phyloP scores from a whole-genome alignment of 306 rosid species.

The Vigna trinervia region DNA sequence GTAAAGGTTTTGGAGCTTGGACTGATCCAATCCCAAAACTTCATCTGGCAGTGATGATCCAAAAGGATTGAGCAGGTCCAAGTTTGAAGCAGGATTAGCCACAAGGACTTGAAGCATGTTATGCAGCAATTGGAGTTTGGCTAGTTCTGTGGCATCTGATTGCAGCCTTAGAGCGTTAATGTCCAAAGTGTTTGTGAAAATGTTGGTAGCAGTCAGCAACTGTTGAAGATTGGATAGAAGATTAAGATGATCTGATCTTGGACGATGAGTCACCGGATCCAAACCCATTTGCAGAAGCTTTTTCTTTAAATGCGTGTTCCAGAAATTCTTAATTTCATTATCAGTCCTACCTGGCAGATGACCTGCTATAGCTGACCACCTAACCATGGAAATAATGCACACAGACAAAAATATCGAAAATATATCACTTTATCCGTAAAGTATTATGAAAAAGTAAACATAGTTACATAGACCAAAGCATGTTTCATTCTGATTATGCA shows the following conservation, averaged over 20 bases:
- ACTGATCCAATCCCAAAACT: constrained; percentile 43
- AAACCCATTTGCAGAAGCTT: constrained; percentile 79
- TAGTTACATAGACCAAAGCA: not conserved
- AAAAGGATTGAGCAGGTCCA: constrained; percentile 48
- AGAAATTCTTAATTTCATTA: constrained; percentile 82
- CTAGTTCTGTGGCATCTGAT: constrained; percentile 55
- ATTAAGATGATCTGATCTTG: constrained; percentile 58
- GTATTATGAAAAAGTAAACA: not conserved
- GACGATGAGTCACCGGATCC: constrained; percentile 79
- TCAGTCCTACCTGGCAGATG: constrained; percentile 87
- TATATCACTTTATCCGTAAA: not conserved
- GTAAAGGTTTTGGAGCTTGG: constrained; percentile 40
- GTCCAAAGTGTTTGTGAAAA: constrained; percentile 46
- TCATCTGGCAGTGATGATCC: constrained; percentile 48
- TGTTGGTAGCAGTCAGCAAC: constrained; percentile 53
- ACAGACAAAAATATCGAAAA: too few relatives aligned
- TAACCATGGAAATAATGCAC: constrained; percentile 28
- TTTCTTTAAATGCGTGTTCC: constrained; percentile 85
- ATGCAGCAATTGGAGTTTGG: constrained; percentile 59
- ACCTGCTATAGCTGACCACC: constrained; percentile 88
- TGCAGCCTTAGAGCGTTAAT: constrained; percentile 48
- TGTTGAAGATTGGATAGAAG: constrained; percentile 60
- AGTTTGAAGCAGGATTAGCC: constrained; percentile 32
- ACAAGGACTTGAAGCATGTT: constrained; percentile 57
- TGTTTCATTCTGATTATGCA: not conserved